Conservation (phyloP, 169 alveolate genomes). For the Plasmodium cynomolgi region DNA sequence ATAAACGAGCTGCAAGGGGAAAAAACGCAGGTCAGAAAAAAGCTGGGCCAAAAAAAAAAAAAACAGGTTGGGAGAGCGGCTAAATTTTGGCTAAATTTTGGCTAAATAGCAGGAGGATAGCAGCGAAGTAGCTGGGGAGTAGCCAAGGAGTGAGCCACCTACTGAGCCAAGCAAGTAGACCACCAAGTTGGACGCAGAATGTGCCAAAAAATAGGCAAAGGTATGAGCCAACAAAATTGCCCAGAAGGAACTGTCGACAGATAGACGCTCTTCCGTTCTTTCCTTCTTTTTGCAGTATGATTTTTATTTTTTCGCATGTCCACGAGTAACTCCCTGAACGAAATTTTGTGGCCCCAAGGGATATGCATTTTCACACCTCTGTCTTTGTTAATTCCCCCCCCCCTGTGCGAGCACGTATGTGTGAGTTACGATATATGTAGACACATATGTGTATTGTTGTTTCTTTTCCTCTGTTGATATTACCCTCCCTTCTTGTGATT, state of each 20-base stretch:
- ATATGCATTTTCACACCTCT: slow-evolving; percentile 5
- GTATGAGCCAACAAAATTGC: not conserved
- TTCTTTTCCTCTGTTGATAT: not conserved
- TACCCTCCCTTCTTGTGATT: not conserved
- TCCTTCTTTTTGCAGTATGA: not conserved
- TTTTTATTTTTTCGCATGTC: not conserved
- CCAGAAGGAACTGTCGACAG: not conserved
- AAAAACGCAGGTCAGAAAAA: not conserved
- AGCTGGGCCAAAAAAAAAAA: not conserved
- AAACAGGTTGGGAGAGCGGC: not conserved
- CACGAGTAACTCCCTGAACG: not conserved
- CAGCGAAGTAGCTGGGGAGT: not conserved
- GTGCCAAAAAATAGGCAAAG: not conserved
- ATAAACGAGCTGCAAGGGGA: not conserved
- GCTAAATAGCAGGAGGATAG: not conserved
- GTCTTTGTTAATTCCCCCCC: slow-evolving; percentile 2
- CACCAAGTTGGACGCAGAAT: not conserved
- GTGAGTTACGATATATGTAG: not conserved
- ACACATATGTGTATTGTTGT: not conserved
- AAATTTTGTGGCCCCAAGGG: not conserved
- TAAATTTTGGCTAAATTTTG: not conserved
- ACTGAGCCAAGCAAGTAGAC: not conserved
- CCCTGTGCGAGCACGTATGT: not conserved
- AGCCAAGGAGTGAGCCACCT: not conserved
- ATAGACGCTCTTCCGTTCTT: not conserved